A percentile compares a stretch with the other conserved stretches of the same genome.
phyloP scores from a whole-genome alignment of 1,284 basidiomycete genomes.

The Cutaneotrichosporon sp. region DNA sequence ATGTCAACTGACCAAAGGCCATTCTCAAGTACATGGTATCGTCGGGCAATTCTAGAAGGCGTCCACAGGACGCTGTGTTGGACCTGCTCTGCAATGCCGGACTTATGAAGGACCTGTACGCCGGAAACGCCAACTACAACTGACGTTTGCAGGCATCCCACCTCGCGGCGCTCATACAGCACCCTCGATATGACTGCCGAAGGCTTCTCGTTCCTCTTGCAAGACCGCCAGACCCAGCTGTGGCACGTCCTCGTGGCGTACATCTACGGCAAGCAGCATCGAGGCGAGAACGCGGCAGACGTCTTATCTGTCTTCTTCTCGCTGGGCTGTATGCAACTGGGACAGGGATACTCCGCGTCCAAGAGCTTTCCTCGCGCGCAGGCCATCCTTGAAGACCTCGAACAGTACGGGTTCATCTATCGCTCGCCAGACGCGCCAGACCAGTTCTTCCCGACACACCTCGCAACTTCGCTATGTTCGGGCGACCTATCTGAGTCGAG shows the following conservation, averaged over 20 bases:
- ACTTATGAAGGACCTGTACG: slow-evolving; percentile 66
- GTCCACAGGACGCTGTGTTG: slow-evolving; percentile 69
- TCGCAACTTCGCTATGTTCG: slow-evolving; percentile 83
- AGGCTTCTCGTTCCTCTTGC: slow-evolving; percentile 95
- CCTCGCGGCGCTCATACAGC: slow-evolving; percentile 47
- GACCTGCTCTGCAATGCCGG: slow-evolving; percentile 78
- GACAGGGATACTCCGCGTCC: slow-evolving; percentile 88
- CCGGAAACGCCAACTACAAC: slow-evolving; percentile 37
- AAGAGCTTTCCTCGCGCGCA: slow-evolving; percentile 74
- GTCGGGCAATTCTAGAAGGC: slow-evolving; percentile 62
- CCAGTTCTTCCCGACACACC: slow-evolving; percentile 90
- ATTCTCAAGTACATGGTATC: slow-evolving; percentile 99
- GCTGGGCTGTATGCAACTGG: slow-evolving; percentile 89
- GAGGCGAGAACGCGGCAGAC: slow-evolving; percentile 87
- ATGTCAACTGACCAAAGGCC: slow-evolving; percentile 59
- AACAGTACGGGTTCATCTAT: slow-evolving; percentile 93
- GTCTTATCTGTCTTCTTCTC: slow-evolving; percentile 93
- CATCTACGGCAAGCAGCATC: slow-evolving; percentile 60
- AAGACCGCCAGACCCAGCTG: slow-evolving; percentile 95
- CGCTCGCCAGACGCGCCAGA: slow-evolving; percentile 58
- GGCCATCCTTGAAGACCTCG: slow-evolving; percentile 73
- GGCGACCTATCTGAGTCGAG: slow-evolving; percentile 63
- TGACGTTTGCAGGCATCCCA: slow-evolving; percentile 21
- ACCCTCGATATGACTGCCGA: slow-evolving; percentile 80
- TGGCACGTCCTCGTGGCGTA: slow-evolving; percentile 96